Evolutionary conservation across 108 stramenopile species (phyloP), one percentile per base, ranked within the genome.

Genomic region (Skeletonema tropicum): DNA sequence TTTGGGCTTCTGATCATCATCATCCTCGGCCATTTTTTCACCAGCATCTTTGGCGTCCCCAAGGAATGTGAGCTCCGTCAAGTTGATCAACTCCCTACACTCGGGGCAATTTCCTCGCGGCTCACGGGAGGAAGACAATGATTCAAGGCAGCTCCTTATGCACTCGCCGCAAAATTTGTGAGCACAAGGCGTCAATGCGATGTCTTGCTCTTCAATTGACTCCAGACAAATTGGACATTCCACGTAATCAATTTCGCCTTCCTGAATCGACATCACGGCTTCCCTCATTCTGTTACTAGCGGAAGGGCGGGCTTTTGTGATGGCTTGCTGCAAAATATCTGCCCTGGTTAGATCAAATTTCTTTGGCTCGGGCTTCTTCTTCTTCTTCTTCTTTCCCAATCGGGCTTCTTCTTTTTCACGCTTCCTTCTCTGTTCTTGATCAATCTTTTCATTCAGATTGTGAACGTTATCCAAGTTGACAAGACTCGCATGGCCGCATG

Each of bases 131-230:
- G 29, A 23, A 25, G 68, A 60, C 29, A 30, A 64, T 32, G 64
- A 48, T 25, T 60, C 52, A 13, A 78, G 25, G 21, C 68, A 69
- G 19, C 35, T 66, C 32, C 73, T 42, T 17, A 73, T 57, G 38
- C 77, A 78, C 23, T 78, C 77, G 5, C 11, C 31, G 17, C 77
- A 78, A 66, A 60, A 69, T 13, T 38, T 65, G 64, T 78, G 77
- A 26, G 71, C 77, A 57, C 77, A 78, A 15, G 71, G 77, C 4
- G 65, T 78, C n/a, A 78, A 48, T 12, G 77, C 77, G 10, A 78
- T 36, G 15, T 78, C 45, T 42, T 66, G 35, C 57, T 78, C 77
- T 8, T 46, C 42, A 12, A 30, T 39, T 0, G 61, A n/a, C 6
- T 78, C 77, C 3, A 78, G 25, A 26, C 77, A 78, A 17, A 78